These are phyloP conservation scores for Pelargonium myrrhifolium DNA, from an alignment of 441 rosid species.

Conservation along the genomic window DNA sequence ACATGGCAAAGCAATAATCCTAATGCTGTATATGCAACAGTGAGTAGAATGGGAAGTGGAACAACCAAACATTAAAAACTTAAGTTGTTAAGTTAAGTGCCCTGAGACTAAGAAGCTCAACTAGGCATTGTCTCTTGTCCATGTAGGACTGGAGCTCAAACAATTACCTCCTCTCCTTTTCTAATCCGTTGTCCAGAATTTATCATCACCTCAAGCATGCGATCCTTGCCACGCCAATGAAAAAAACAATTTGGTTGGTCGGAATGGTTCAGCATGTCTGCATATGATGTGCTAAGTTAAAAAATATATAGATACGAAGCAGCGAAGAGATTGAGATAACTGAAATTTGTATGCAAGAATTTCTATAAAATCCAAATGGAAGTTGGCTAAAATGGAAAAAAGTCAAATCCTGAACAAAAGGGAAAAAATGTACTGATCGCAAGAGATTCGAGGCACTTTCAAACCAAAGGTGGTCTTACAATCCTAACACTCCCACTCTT, in stretches of 20 bases:
- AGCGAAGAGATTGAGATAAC: background rate
- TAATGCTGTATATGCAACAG: background rate
- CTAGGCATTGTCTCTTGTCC: background rate
- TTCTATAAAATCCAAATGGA: background rate
- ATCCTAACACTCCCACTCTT: background rate
- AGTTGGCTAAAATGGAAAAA: too few species aligned
- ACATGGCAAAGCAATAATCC: background rate
- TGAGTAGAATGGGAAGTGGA: background rate
- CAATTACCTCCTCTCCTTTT: conserved; percentile 76
- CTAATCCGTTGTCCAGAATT: conserved; percentile 72
- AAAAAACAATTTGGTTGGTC: conserved; percentile 79
- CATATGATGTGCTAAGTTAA: conserved; percentile 19
- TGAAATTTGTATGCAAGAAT: background rate
- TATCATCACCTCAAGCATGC: conserved; percentile 93
- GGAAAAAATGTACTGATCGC: too few species aligned
- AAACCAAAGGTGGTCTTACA: too few species aligned
- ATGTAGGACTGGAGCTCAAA: background rate
- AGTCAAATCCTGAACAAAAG: too few species aligned
- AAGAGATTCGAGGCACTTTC: too few species aligned
- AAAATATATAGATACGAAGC: background rate
- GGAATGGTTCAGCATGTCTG: conserved; percentile 94
- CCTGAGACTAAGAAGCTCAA: background rate
- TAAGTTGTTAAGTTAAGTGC: background rate
- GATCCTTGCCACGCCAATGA: conserved; percentile 91
- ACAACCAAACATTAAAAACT: background rate